These are phyloP conservation scores for Eremochloa ophiuroides DNA, from an alignment of 176 grass and related monocot genomes.

Conservation along the genomic window DNA sequence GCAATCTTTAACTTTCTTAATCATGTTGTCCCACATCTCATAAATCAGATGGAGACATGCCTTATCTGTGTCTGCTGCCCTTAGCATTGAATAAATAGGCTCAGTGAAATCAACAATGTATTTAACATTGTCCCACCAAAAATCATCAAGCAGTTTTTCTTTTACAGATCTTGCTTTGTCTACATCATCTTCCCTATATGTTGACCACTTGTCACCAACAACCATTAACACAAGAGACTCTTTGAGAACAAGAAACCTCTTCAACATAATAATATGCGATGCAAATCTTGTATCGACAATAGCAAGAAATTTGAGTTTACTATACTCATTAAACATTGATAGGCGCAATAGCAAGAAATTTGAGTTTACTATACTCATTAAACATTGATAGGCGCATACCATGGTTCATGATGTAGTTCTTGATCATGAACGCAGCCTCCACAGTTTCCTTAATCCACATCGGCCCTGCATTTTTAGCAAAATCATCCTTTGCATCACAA, in stretches of 20 bases:
- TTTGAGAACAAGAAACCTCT: neutral
- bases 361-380: no score
- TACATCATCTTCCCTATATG: neutral
- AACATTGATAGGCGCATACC: no score
- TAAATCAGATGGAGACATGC: neutral
- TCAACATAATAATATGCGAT: neutral
- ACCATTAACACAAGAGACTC: neutral
- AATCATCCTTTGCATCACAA: no score
- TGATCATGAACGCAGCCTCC: neutral
- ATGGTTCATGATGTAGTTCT: slow-evolving; percentile 1
- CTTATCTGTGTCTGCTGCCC: neutral
- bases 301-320: neutral
- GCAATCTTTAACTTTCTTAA: neutral
- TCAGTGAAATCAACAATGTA: neutral
- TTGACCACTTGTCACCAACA: neutral
- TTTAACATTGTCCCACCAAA: neutral
- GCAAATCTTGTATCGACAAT: neutral
- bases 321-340: neutral
- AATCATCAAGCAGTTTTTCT: neutral
- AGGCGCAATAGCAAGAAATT: no score
- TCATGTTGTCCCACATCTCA: slow-evolving; percentile 17
- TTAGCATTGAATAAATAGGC: neutral
- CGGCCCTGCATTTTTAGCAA: no score
- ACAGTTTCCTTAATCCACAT: neutral
- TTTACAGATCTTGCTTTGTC: neutral